These are phyloP conservation scores for Begonia loranthoides DNA, from an alignment of 306 rosid genomes.

Conservation along the genomic window DNA sequence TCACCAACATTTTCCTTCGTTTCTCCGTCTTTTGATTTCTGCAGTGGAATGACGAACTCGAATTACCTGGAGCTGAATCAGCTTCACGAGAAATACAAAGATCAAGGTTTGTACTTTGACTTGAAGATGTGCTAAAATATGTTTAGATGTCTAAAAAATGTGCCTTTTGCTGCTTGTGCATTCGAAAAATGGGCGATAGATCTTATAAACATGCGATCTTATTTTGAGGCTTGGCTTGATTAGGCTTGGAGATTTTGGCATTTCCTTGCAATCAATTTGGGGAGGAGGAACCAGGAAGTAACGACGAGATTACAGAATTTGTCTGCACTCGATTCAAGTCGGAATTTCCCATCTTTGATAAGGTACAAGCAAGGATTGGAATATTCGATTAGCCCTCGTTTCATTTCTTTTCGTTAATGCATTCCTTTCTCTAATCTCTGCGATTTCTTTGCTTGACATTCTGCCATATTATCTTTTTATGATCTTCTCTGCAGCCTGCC, in stretches of 20 bases:
- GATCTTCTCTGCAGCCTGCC: no score
- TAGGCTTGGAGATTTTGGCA: constrained; percentile 75
- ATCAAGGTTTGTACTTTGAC: constrained; percentile 36
- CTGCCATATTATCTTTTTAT: no score
- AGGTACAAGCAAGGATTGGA: constrained; percentile 26
- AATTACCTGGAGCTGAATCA: constrained; percentile 77
- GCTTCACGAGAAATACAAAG: constrained; percentile 52
- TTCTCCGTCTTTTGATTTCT: background rate
- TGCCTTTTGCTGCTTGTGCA: background rate
- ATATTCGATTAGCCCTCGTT: no score
- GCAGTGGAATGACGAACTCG: constrained; percentile 82
- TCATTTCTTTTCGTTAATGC: no score
- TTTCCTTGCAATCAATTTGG: constrained; percentile 91
- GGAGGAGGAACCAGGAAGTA: constrained; percentile 74
- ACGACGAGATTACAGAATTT: constrained; percentile 59
- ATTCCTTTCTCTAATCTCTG: no score
- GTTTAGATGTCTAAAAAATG: background rate
- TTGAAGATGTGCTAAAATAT: background rate
- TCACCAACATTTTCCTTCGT: background rate
- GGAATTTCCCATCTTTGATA: constrained; percentile 75
- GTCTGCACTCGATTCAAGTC: constrained; percentile 82
- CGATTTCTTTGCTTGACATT: no score
- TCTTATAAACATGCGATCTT: background rate
- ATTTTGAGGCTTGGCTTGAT: constrained; percentile 4
- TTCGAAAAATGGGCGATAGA: background rate